Evolutionary conservation across 176 grass and related monocot species (phyloP), one percentile per base, ranked within the genome.

Genomic region (Carex littledalei): DNA sequence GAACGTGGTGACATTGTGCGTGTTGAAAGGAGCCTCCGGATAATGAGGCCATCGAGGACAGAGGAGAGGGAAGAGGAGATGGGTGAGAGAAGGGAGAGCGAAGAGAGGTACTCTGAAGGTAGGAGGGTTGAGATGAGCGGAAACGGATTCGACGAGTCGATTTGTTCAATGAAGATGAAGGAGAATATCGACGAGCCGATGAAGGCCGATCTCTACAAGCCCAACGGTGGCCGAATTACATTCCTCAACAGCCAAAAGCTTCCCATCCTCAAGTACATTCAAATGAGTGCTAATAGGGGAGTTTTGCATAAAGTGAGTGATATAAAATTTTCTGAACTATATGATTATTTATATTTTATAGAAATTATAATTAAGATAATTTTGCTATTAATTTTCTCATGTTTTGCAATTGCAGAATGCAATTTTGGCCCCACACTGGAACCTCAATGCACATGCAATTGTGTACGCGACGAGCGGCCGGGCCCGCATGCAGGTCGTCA

Each of bases 201-300:
- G 60, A 83, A 71, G 71, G 70, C 81, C 0, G 88, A 90, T 61
- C 10, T 84, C 21, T 90, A 90, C 81, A 87, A 76, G 17, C 88
- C 85, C 3, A 79, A 83, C 16, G 69, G 70, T 34, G 88, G 85
- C 13, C 54, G 81, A 49, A 80, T 87, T 39, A 84, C 88, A 56
- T 37, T 63, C 17, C 81, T 90, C 53, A 90, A 90, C 81, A 90
- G 88, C 71, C 88, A 87, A 53, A 90, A 90, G 81, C 85, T 90
- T 34, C 88, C 88, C 24, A 70, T 90, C 43, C 88, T 90, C 73
- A 84, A 69, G 22, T 84, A 84, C 63, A 81, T 90, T 77, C 73
- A 90, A 50, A 90, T 90, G 88, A 87, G 88, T 68, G 88, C 81
- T 37, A 84, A 63, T 43, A 82, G 88, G 35, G 88, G 88, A 56